Evolutionary conservation across 2,329 filamentous ascomycete species (phyloP).

Genomic region (Curvularia sp.): DNA sequence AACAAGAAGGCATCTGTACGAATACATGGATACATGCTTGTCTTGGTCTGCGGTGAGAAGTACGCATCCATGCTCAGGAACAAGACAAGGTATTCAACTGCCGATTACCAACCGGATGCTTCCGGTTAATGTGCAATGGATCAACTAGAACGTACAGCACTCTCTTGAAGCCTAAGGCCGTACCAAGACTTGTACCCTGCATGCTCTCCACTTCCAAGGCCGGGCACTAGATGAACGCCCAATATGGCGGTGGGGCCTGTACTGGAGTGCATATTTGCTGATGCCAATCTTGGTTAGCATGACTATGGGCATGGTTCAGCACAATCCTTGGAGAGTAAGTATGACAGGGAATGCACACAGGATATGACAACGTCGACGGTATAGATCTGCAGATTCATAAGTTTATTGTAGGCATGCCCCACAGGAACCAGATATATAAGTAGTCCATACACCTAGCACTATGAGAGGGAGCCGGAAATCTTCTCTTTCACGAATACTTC

Average conservation of each 20-base stretch:
- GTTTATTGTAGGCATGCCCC: not conserved
- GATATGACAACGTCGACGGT: conserved; percentile 8
- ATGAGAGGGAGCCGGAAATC: conserved; percentile 2
- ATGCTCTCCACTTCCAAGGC: conserved; percentile 34
- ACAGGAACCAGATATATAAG: conserved; percentile 29
- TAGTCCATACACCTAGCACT: conserved; percentile 11
- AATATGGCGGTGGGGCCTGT: conserved; percentile 30
- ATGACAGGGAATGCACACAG: conserved; percentile 9
- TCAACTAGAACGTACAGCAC: not conserved
- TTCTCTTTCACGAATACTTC: not conserved
- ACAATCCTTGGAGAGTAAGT: conserved; percentile 30
- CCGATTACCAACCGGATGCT: conserved; percentile 1
- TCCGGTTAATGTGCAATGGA: conserved; percentile 9
- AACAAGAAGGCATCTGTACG: not conserved
- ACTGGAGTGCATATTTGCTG: conserved; percentile 24
- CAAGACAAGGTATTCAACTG: conserved; percentile 7
- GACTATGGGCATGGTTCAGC: conserved; percentile 23
- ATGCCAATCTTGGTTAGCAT: conserved; percentile 27
- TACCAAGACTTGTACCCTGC: conserved; percentile 12
- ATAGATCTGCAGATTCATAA: conserved; percentile 4
- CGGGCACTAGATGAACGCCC: conserved; percentile 26
- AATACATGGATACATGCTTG: not conserved
- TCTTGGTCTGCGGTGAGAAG: not conserved
- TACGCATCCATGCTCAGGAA: not conserved
- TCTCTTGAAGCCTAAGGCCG: not conserved